phyloP scores from a whole-genome alignment of 192 early-diverging fungal genomes.

The Coemansia asiatica region DNA sequence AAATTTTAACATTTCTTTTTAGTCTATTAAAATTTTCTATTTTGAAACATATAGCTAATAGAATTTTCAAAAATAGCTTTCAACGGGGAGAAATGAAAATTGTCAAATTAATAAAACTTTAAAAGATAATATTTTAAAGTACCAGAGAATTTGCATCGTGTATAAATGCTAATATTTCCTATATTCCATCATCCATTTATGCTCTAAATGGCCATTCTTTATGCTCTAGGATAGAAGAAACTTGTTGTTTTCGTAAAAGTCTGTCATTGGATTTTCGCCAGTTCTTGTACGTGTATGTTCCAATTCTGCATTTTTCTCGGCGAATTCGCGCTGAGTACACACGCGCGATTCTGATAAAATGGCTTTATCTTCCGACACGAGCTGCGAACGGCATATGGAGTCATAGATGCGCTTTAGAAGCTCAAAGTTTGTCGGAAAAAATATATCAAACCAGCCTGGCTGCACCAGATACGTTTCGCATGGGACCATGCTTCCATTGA shows the following conservation, averaged over 20 bases:
- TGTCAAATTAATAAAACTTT: no score
- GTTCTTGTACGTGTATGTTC: slow-evolving; percentile 72
- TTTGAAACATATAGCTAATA: no score
- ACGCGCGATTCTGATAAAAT: slow-evolving; percentile 36
- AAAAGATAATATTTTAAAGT: no score
- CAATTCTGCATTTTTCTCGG: slow-evolving; percentile 73
- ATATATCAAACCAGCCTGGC: slow-evolving; percentile 98
- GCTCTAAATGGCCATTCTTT: no score
- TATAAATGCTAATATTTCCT: no score
- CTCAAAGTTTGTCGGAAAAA: slow-evolving; percentile 98
- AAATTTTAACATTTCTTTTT: no score
- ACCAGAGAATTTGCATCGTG: no score
- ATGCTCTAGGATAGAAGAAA: slow-evolving; percentile 57
- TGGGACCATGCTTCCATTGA: slow-evolving; percentile 86
- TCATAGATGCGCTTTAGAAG: slow-evolving; percentile 77
- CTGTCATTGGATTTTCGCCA: slow-evolving; percentile 94
- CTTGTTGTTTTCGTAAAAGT: slow-evolving; percentile 90
- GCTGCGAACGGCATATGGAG: slow-evolving; percentile 55
- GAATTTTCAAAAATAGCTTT: no score
- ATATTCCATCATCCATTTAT: no score
- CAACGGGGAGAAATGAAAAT: no score
- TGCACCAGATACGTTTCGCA: slow-evolving; percentile 95
- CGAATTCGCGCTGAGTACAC: slow-evolving; percentile 76
- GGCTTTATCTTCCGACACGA: neutral
- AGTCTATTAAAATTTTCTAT: no score